phyloP scores from a whole-genome alignment of 2,329 filamentous ascomycete genomes.

The Rhinocladiella mackenziei region DNA sequence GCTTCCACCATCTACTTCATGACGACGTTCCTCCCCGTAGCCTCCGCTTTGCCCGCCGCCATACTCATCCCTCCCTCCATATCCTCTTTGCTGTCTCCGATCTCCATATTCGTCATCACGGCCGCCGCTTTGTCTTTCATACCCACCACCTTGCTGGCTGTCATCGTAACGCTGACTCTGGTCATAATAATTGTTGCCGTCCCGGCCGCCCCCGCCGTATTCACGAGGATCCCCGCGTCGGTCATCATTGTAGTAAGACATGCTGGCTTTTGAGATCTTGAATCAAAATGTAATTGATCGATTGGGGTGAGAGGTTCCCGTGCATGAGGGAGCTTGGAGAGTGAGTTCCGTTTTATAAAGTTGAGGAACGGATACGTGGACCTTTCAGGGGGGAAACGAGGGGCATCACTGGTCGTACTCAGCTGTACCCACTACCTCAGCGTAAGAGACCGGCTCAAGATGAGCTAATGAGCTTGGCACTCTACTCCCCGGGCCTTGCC shows the following conservation, averaged over 20 bases:
- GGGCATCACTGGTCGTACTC: too few relatives aligned
- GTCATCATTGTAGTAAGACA: constrained; percentile 25
- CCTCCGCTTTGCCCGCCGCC: constrained; percentile 11
- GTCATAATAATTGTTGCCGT: constrained; percentile 24
- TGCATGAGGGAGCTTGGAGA: not conserved
- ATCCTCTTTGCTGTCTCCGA: constrained; percentile 14
- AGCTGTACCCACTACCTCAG: too few relatives aligned
- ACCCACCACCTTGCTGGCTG: constrained; percentile 14
- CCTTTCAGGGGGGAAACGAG: too few relatives aligned
- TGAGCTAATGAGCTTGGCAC: too few relatives aligned
- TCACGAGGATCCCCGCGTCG: constrained; percentile 22
- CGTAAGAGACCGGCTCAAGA: too few relatives aligned
- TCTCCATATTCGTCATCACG: constrained; percentile 21
- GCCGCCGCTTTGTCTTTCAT: constrained; percentile 15
- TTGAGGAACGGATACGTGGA: too few relatives aligned
- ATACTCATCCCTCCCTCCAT: constrained; percentile 15
- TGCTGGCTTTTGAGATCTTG: constrained; percentile 5
- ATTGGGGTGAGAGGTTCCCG: not conserved
- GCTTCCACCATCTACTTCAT: constrained; percentile 20
- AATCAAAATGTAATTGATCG: not conserved
- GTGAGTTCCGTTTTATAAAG: too few relatives aligned
- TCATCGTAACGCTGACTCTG: constrained; percentile 24
- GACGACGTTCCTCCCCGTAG: constrained; percentile 17
- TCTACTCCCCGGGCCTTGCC: too few relatives aligned
- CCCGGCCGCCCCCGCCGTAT: constrained; percentile 23